Percentiles rank a stretch among this genome's conserved stretches.
These are phyloP conservation scores for Fraxinus floribunda DNA, from an alignment of 305 asterid genomes.

Conservation along the genomic window DNA sequence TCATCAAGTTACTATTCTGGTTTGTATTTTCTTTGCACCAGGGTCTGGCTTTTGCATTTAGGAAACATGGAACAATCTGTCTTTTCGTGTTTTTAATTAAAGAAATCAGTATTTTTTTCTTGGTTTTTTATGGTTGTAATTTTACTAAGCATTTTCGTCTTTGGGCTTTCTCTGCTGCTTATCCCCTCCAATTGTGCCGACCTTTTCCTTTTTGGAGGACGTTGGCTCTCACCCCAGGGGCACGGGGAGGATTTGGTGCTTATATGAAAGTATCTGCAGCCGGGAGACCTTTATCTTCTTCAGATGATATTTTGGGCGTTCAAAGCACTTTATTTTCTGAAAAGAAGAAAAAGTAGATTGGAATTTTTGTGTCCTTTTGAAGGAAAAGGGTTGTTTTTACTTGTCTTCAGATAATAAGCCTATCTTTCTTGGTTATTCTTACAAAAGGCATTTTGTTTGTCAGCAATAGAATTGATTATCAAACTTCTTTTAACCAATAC, in stretches of 20 bases:
- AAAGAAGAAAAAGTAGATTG: not conserved
- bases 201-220: not conserved
- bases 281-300: not conserved
- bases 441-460: conserved; percentile 5
- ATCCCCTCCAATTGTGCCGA: not conserved
- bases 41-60: not conserved
- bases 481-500: not conserved
- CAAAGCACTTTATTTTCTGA: not conserved
- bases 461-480: conserved; percentile 1
- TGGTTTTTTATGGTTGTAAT: not conserved
- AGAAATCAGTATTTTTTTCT: not conserved
- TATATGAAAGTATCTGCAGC: not conserved
- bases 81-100: not conserved
- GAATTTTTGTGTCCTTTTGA: not conserved
- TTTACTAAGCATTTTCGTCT: not conserved
- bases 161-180: not conserved
- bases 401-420: not conserved
- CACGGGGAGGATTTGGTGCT: not conserved
- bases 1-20: not conserved
- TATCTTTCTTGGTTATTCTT: not conserved
- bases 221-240: not conserved
- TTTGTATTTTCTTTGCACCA: not conserved
- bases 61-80: not conserved
- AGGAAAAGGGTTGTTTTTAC: conserved; percentile 1
- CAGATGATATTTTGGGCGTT: not conserved